Base-by-base conservation (phyloP, 2,329 filamentous ascomycete genomes). In the Aspergillus eucalypticola region DNA sequence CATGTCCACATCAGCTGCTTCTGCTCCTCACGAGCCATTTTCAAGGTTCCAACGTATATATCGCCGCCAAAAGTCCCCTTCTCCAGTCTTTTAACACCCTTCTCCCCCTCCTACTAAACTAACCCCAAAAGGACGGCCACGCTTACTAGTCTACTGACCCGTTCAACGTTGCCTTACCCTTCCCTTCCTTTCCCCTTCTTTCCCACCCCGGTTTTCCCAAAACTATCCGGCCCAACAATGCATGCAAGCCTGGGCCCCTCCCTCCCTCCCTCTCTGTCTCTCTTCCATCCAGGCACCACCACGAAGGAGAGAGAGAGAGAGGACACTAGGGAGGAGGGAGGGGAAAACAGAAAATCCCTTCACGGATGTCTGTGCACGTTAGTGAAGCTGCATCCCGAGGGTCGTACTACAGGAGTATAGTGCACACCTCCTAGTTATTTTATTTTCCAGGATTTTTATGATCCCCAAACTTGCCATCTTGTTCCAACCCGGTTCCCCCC, bases 371-470 rank as follows among this genome's bases (percentile, higher is more conserved):
- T 53, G 51, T 53, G 51, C 51, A 42, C 51, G 7, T 35, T 35
- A 53, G 51, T 39, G 51, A 23, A 39, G 51, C 23, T 53, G 35
- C 51, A 39, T 53, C 51, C 51, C 10, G 32, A 35, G 39, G n/a
- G 51, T 41, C 21, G 51, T 39, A 53, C 51, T 39, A 29, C 51
- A 25, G 50, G n/a, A 23, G 29, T 35, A 35, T 2, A 35, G 11
- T 13, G 32, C 3, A 53, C 51, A 53, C 19, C 51, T 53, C 51
- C 51, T 53, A n/a, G n/a, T n/a, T n/a, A n/a, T n/a, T n/a, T 25
- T 11, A 21, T 10, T 38, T 23, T 23, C 23, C 6, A 23, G 6
- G 23, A 23, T 13, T 10, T 13, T 25, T 39, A 23, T 15, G 32
- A 35, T 25, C 25, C 32, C 25, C 27, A 53, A 15, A 19, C 32